Conservation (phyloP, 352 stramenopile genomes). For the Phytophthora chlamydospora region DNA sequence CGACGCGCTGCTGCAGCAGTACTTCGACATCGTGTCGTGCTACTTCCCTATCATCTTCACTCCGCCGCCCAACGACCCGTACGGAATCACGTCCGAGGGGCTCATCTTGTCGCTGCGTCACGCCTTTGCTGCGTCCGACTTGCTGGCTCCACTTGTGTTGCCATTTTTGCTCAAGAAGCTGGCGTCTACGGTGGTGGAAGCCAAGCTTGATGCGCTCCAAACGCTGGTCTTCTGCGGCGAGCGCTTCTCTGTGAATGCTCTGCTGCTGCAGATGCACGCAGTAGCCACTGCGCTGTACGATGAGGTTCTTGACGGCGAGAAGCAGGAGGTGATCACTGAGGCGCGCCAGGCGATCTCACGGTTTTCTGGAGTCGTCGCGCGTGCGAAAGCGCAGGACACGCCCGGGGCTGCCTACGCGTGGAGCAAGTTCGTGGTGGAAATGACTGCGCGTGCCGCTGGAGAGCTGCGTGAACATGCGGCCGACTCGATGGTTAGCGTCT, state of each 20-base stretch:
- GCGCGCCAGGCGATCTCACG: conserved; percentile 68
- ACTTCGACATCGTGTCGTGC: conserved; percentile 91
- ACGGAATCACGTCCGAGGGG: conserved; percentile 90
- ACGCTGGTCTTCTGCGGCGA: conserved; percentile 87
- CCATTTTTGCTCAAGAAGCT: conserved; percentile 92
- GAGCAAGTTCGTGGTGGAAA: conserved; percentile 86
- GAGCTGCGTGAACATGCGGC: conserved; percentile 75
- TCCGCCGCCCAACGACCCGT: conserved; percentile 89
- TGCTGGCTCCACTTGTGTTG: conserved; percentile 80
- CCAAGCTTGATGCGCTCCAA: conserved; percentile 82
- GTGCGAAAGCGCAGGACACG: conserved; percentile 57
- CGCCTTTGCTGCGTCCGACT: conserved; percentile 79
- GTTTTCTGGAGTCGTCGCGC: conserved; percentile 67
- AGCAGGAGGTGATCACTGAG: conserved; percentile 78
- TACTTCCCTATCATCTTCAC: conserved; percentile 94
- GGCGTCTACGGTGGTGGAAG: conserved; percentile 71
- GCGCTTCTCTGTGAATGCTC: conserved; percentile 79
- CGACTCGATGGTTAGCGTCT: conserved; percentile 83
- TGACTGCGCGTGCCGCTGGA: conserved; percentile 65
- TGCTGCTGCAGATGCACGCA: conserved; percentile 71
- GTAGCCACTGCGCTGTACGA: conserved; percentile 79
- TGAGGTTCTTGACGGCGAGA: conserved; percentile 85
- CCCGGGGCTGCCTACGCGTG: conserved; percentile 76
- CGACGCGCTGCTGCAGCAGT: conserved; percentile 77
- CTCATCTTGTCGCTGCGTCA: conserved; percentile 80